Base-by-base conservation (phyloP, 225 moss, liverwort and hornwort species). In the Marchantia paleacea region DNA sequence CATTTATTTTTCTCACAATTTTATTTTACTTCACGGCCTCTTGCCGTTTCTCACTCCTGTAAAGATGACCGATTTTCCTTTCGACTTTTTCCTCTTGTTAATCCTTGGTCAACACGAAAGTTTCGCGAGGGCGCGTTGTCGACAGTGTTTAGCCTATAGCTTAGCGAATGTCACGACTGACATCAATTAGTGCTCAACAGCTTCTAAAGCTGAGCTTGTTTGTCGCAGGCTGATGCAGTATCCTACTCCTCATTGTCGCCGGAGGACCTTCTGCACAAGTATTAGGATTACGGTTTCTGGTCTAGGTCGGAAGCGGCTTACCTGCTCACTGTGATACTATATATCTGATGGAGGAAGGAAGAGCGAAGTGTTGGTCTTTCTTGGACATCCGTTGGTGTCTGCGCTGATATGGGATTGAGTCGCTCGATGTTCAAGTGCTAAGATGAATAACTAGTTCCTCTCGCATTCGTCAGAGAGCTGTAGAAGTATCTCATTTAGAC, bases 191-290 rank as follows among this genome's bases (percentile, higher is more conserved):
- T 57, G 57, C 57, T 2, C 4, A 57, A 57, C 2, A 19, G 64
- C 64, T 64, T 24, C 64, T 64, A 19, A 64, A 18, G 13, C 19
- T 12, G 24, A 64, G n/a, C 24, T 13, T 55, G 16, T 31, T 58
- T 60, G 57, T 22, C 55, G 9, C 64, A 78, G 78, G 49, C 78
- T 62, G 78, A 78, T 0, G 64, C 24, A 51, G 78, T 51, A 22
- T 66, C 5, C 24, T 78, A 65, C 48, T 6, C 12, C 20, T 65
- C 64, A 8, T 49, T 18, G 1, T 78, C 78, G 24, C 63, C 50
- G 14, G 78, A 78, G 50, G 52, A 18, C 10, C 64, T 78, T 24
- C 11, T 78, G 6, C 24, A 64, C 52, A 48, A 78, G 13, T 78
- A 78, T 51, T 78, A 65, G 65, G 3, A 4, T 8, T 49, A 12